phyloP scores from a whole-genome alignment of 106 monocot genomes.

The Phalaenopsis equestris region DNA sequence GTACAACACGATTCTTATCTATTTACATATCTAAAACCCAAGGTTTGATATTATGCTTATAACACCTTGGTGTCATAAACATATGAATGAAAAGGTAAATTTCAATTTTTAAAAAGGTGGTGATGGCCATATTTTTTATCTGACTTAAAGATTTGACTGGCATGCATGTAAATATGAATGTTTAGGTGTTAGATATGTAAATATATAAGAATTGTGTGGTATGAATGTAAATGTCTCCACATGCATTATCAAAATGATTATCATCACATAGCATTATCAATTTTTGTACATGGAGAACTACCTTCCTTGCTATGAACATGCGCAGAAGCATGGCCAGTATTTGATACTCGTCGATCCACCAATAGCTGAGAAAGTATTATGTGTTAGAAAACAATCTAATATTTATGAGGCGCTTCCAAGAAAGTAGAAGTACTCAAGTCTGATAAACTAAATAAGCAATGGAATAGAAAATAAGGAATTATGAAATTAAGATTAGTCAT shows the following conservation, averaged over 20 bases:
- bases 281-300: background rate
- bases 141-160: no score
- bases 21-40: no score
- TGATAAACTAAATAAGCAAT: background rate
- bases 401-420: background rate
- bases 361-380: conserved; percentile 25
- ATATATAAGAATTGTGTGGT: no score
- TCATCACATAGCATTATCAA: background rate
- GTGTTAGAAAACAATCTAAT: background rate
- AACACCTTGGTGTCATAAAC: no score
- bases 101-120: no score
- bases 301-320: conserved; percentile 39
- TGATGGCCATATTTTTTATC: no score
- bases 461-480: background rate
- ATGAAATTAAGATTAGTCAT: background rate
- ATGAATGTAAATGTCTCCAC: no score
- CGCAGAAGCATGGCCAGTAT: conserved; percentile 21
- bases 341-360: conserved; percentile 30
- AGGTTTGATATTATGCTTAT: no score
- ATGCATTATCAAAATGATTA: background rate
- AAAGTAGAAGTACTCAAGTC: background rate
- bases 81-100: no score
- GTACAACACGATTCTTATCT: no score
- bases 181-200: no score
- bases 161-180: no score